These are phyloP conservation scores for Arthrobotrys megalospora DNA, from an alignment of 2,329 filamentous ascomycete genomes.

Conservation along the genomic window DNA sequence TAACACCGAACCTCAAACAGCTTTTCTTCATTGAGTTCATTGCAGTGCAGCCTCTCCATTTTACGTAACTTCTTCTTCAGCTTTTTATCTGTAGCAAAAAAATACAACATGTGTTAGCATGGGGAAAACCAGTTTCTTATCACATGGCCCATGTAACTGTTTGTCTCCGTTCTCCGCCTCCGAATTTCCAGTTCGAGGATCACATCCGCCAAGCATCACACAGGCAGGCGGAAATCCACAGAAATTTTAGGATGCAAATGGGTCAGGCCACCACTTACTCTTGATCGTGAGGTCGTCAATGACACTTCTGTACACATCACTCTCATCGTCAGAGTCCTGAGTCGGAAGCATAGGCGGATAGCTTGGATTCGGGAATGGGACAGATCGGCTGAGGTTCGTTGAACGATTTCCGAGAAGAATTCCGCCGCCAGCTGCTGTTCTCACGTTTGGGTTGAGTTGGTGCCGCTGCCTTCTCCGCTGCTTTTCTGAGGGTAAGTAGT, in stretches of 20 bases:
- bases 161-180: constrained; percentile 34
- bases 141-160: constrained; percentile 34
- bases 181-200: constrained; percentile 40
- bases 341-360: constrained; percentile 47
- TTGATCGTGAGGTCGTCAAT: constrained; percentile 90
- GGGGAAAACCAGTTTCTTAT: constrained; percentile 25
- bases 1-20: constrained; percentile 88
- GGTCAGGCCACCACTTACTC: constrained; percentile 71
- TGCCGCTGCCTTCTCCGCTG: constrained; percentile 61
- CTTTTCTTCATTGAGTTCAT: constrained; percentile 80
- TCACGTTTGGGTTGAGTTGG: constrained; percentile 60
- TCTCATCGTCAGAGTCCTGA: constrained; percentile 65
- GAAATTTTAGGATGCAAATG: constrained; percentile 29
- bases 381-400: constrained; percentile 42
- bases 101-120: constrained; percentile 42
- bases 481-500: constrained; percentile 65
- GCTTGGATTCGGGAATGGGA: constrained; percentile 30
- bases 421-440: constrained; percentile 35
- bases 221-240: background rate
- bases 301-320: constrained; percentile 83
- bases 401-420: constrained; percentile 22
- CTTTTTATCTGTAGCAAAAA: constrained; percentile 69
- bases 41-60: constrained; percentile 78
- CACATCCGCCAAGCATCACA: constrained; percentile 35
- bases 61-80: constrained; percentile 80